Evolutionary conservation across 2,329 filamentous ascomycete species (phyloP).

Genomic region (Dryadomyces sulphureus): DNA sequence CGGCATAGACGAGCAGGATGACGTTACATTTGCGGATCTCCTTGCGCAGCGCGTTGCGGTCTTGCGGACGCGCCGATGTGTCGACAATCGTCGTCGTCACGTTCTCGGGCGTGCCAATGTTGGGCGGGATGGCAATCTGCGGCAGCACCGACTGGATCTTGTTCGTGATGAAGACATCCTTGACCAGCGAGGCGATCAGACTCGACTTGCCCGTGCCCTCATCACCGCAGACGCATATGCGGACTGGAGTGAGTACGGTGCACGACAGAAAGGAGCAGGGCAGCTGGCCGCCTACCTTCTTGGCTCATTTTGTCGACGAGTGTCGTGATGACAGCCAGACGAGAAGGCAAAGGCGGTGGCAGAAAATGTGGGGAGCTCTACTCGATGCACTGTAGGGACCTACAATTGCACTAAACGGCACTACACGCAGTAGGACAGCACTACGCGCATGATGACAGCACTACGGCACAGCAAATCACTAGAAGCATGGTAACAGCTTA

Average conservation of each 20-base stretch:
- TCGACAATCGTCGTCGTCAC: slow-evolving; percentile 96
- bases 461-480: too few relatives aligned
- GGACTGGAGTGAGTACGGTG: slow-evolving; percentile 33
- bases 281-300: slow-evolving; percentile 1
- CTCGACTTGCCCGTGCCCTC: slow-evolving; percentile 91
- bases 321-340: not conserved
- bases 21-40: slow-evolving; percentile 96
- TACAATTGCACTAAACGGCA: too few relatives aligned
- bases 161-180: slow-evolving; percentile 88
- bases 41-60: slow-evolving; percentile 76
- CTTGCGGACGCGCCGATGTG: slow-evolving; percentile 87
- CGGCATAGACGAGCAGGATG: slow-evolving; percentile 90
- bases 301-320: not conserved
- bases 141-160: slow-evolving; percentile 93
- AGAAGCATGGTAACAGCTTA: too few relatives aligned
- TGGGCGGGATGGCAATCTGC: slow-evolving; percentile 87
- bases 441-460: too few relatives aligned
- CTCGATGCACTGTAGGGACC: not conserved
- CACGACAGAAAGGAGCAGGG: too few relatives aligned
- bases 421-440: too few relatives aligned
- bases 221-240: slow-evolving; percentile 92
- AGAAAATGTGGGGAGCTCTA: not conserved
- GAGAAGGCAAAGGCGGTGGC: not conserved
- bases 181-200: slow-evolving; percentile 87
- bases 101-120: slow-evolving; percentile 86